Percentiles rank a stretch among this genome's conserved stretches.
Evolutionary conservation across 257 asterid species (phyloP).

Genomic region (Salvia miltiorrhiza): DNA sequence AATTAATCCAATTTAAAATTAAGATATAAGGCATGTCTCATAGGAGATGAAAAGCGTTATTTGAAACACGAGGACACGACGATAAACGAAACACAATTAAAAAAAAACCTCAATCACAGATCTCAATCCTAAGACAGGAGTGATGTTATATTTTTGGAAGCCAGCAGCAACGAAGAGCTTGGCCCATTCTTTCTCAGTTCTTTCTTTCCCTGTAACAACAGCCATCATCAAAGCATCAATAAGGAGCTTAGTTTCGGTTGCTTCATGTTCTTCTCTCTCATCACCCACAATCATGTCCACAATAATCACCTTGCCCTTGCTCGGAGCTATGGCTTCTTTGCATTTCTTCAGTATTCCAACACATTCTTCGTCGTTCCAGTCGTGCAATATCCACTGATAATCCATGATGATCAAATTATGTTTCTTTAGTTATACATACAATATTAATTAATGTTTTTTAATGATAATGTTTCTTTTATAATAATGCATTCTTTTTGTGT

Average conservation of each 20-base stretch:
- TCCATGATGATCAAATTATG: no score
- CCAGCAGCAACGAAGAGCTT: not conserved
- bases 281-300: not conserved
- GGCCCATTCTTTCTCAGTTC: not conserved
- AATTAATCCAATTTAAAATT: no score
- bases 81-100: no score
- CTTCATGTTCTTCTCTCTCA: not conserved
- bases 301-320: not conserved
- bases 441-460: no score
- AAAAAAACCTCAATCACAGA: not conserved
- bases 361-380: not conserved
- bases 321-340: not conserved
- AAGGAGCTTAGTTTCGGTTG: not conserved
- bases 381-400: not conserved
- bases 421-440: no score
- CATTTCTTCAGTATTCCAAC: not conserved
- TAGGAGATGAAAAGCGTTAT: no score
- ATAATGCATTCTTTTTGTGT: no score
- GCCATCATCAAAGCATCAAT: not conserved
- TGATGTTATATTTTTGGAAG: not conserved
- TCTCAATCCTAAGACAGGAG: not conserved
- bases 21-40: no score
- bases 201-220: not conserved
- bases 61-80: no score
- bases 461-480: no score